Conservation (phyloP, 169 alveolate species). For the Eimeria acervulina region DNA sequence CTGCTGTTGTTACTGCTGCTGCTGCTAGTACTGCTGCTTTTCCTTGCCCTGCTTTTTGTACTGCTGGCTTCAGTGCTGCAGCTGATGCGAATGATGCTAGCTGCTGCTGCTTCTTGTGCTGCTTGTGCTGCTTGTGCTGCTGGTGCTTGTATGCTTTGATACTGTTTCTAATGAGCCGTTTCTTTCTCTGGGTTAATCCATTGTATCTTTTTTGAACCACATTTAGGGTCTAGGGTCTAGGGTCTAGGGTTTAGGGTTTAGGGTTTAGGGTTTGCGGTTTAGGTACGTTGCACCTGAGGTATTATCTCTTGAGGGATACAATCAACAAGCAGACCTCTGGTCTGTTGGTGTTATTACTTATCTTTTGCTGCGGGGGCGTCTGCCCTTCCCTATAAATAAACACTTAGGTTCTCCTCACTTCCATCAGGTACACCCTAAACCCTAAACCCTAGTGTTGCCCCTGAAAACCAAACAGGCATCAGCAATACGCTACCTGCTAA, state of each 20-base stretch:
- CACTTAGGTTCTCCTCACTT: conserved; percentile 63
- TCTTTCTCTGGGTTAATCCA: too few relatives aligned
- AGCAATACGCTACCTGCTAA: too few relatives aligned
- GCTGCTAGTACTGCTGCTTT: neutral
- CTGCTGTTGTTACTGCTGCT: conserved; percentile 18
- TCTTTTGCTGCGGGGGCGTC: conserved; percentile 92
- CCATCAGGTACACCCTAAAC: conserved; percentile 50
- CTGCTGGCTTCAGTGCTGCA: too few relatives aligned
- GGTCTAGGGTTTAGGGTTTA: neutral
- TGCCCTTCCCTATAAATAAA: conserved; percentile 93
- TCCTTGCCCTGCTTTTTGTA: conserved; percentile 22
- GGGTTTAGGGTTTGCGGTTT: neutral
- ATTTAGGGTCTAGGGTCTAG: too few relatives aligned
- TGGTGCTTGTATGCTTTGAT: neutral
- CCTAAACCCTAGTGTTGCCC: too few relatives aligned
- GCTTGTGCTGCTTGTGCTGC: neutral
- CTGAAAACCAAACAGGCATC: too few relatives aligned
- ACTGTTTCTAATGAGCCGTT: neutral
- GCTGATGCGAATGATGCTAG: neutral
- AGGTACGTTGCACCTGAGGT: conserved; percentile 95
- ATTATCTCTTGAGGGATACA: conserved; percentile 93
- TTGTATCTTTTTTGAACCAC: too few relatives aligned
- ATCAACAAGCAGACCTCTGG: conserved; percentile 95
- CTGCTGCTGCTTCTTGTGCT: conserved; percentile 32
- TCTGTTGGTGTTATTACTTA: conserved; percentile 96